These are phyloP conservation scores for Aspergillus bertholletiae DNA, from an alignment of 495 filamentous ascomycete genomes.

Conservation along the genomic window DNA sequence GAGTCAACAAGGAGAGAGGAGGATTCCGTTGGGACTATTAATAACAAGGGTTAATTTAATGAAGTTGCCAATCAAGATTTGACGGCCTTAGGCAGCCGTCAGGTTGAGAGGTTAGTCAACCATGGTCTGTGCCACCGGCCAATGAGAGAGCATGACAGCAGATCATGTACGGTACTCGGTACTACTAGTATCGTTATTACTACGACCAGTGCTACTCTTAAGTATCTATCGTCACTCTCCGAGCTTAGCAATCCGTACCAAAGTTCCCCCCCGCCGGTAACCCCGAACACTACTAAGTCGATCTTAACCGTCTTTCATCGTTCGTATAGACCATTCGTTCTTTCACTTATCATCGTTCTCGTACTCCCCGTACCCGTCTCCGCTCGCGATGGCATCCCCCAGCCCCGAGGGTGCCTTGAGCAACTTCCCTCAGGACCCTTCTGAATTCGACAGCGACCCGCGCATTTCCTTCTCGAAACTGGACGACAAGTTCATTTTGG, in stretches of 20 bases:
- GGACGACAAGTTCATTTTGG: conserved; percentile 76
- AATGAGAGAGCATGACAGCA: too few species aligned
- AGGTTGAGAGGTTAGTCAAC: too few species aligned
- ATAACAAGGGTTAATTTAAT: too few species aligned
- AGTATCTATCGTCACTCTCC: neutral
- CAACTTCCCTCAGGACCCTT: conserved; percentile 64
- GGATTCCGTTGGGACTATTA: too few species aligned
- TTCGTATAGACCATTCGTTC: neutral
- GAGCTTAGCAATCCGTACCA: neutral
- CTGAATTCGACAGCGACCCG: conserved; percentile 76
- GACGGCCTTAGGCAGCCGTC: too few species aligned
- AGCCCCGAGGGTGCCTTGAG: conserved; percentile 17
- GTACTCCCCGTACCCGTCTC: neutral
- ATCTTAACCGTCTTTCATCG: neutral
- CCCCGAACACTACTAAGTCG: neutral
- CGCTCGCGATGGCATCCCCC: conserved; percentile 15
- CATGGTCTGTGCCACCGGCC: too few species aligned
- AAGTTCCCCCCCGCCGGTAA: neutral
- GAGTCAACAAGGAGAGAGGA: too few species aligned
- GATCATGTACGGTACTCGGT: too few species aligned
- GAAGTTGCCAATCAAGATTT: too few species aligned
- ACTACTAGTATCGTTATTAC: too few species aligned
- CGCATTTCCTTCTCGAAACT: conserved; percentile 83
- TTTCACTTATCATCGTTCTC: neutral
- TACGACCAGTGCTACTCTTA: too few species aligned